Percentiles rank a stretch among this genome's conserved stretches.
phyloP scores from a whole-genome alignment of 2,329 filamentous ascomycete genomes.

The Epichloe coenophiala region DNA sequence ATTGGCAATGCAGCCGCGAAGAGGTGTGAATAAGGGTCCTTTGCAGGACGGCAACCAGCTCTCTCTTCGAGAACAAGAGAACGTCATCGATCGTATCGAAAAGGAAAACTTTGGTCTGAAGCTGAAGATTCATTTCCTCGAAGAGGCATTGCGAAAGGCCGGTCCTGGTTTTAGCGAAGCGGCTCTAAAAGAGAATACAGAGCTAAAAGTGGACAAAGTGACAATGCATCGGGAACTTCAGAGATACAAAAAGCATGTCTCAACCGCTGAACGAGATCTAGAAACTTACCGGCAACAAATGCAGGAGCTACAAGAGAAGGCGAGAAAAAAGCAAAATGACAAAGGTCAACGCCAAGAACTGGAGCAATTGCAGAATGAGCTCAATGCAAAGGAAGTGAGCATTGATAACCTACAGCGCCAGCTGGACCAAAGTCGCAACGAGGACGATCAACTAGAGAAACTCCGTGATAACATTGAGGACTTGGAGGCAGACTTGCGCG shows the following conservation, averaged over 20 bases:
- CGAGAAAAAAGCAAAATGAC: constrained; percentile 60
- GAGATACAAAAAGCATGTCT: constrained; percentile 79
- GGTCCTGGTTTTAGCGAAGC: constrained; percentile 83
- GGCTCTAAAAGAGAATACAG: constrained; percentile 86
- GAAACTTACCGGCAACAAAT: constrained; percentile 75
- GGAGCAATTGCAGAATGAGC: constrained; percentile 39
- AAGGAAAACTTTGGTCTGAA: constrained; percentile 98
- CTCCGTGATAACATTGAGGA: constrained; percentile 63
- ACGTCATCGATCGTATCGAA: constrained; percentile 87
- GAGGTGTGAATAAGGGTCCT: constrained; percentile 49
- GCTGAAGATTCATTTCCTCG: constrained; percentile 91
- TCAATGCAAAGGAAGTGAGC: constrained; percentile 47
- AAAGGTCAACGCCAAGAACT: constrained; percentile 51
- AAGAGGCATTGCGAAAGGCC: constrained; percentile 76
- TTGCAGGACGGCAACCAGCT: constrained; percentile 80
- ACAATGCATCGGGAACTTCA: constrained; percentile 81
- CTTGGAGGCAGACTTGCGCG: constrained; percentile 59
- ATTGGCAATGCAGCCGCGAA: constrained; percentile 53
- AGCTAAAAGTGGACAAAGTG: constrained; percentile 84
- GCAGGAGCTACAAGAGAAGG: constrained; percentile 66
- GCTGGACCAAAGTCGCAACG: constrained; percentile 41
- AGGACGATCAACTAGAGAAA: constrained; percentile 47
- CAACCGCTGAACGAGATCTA: constrained; percentile 71
- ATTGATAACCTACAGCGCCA: constrained; percentile 47
- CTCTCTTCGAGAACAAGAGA: constrained; percentile 87